Percentiles rank a stretch among this genome's conserved stretches.
Evolutionary conservation across 2,329 filamentous ascomycete genomes (phyloP).

Genomic region (Ambrosiella cleistominuta): DNA sequence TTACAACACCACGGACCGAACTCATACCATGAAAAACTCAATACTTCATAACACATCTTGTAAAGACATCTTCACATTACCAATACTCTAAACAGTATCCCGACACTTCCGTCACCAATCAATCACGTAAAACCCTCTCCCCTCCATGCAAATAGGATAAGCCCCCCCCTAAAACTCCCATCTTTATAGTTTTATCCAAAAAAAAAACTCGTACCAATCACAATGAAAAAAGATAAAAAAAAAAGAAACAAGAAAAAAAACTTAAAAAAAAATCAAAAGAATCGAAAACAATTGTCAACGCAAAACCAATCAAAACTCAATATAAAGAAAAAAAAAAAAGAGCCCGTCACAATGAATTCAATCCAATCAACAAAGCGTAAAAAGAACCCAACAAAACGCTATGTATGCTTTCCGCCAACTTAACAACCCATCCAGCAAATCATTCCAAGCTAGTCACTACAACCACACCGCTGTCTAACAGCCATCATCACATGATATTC

Average conservation of each 20-base stretch:
- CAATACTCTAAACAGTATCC: too few species aligned
- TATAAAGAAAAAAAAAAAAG: conserved; percentile 15
- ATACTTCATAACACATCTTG: too few species aligned
- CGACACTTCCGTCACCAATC: too few species aligned
- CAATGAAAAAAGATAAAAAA: not conserved
- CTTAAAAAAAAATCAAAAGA: not conserved
- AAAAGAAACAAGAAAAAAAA: not conserved
- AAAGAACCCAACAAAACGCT: conserved; percentile 13
- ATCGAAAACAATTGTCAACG: conserved; percentile 7
- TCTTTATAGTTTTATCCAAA: too few species aligned
- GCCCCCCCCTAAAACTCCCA: too few species aligned
- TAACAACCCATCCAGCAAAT: not conserved
- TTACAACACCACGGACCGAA: too few species aligned
- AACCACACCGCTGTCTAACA: not conserved
- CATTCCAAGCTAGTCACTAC: not conserved
- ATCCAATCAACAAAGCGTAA: conserved; percentile 13
- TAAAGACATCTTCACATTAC: too few species aligned
- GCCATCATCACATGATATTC: not conserved
- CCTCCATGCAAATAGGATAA: too few species aligned
- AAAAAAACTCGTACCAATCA: not conserved
- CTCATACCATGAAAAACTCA: too few species aligned
- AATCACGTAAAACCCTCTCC: too few species aligned
- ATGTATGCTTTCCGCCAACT: conserved; percentile 1
- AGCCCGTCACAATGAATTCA: not conserved
- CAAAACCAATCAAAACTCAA: conserved; percentile 14